Conservation (phyloP, 202 grass and related monocot genomes). For the Digitaria exilis region DNA sequence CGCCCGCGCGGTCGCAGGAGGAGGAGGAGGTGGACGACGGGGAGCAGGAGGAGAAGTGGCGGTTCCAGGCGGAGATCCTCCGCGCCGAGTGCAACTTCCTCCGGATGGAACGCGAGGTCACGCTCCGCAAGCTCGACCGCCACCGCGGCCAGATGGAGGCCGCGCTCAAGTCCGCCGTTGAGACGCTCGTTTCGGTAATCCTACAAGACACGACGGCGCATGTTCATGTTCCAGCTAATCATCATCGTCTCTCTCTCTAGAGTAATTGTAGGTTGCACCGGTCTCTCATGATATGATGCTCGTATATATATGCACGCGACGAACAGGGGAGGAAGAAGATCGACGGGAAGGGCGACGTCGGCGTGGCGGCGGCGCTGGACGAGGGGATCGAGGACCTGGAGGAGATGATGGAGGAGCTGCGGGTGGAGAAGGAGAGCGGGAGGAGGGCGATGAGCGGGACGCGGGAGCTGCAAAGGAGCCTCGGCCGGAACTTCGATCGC, state of each 20-base stretch:
- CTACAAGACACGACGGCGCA: neutral
- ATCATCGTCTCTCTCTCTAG: neutral
- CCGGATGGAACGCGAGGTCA: constrained; percentile 83
- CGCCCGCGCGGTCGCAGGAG: neutral
- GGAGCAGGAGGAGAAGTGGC: constrained; percentile 73
- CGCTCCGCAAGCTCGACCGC: constrained; percentile 75
- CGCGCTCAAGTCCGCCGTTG: constrained; percentile 75
- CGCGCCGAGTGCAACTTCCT: constrained; percentile 95
- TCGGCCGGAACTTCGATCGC: constrained; percentile 73
- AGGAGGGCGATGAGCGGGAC: constrained; percentile 36
- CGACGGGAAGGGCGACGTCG: constrained; percentile 43
- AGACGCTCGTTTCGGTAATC: constrained; percentile 68
- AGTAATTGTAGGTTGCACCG: neutral
- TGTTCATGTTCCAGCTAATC: neutral
- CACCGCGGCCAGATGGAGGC: constrained; percentile 69
- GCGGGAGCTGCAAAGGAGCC: constrained; percentile 58
- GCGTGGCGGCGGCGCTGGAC: constrained; percentile 54
- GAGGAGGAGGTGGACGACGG: constrained; percentile 14
- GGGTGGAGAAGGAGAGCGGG: constrained; percentile 62
- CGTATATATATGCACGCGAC: neutral
- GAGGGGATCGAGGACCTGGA: constrained; percentile 75
- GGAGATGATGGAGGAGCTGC: constrained; percentile 76
- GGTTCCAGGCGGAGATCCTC: constrained; percentile 95
- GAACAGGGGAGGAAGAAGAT: constrained; percentile 82
- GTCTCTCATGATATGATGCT: neutral